Percentiles rank a stretch among this genome's conserved stretches.
These are phyloP conservation scores for Boletus sensibilis DNA, from an alignment of 768 basidiomycete species.

Conservation along the genomic window DNA sequence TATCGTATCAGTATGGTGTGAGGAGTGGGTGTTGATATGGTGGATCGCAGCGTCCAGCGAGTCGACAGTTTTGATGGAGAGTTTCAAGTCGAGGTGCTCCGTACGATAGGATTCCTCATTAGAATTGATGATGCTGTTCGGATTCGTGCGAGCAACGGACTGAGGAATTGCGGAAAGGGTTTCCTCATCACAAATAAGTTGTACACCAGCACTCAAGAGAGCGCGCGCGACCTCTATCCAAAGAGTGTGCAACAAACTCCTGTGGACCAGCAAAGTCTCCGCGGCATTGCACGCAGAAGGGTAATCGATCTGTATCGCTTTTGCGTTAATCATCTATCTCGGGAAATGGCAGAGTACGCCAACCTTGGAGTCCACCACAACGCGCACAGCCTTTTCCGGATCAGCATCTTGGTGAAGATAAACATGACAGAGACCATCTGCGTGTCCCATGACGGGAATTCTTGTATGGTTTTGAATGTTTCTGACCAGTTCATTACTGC, in stretches of 20 bases:
- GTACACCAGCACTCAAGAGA: constrained; percentile 66
- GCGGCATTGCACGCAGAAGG: constrained; percentile 94
- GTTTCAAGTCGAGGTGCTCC: constrained; percentile 83
- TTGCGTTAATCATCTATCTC: not conserved
- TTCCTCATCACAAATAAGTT: constrained; percentile 73
- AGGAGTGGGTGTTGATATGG: constrained; percentile 91
- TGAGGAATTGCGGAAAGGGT: constrained; percentile 58
- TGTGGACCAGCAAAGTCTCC: constrained; percentile 88
- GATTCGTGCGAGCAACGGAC: constrained; percentile 35
- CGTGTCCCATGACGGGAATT: constrained; percentile 99
- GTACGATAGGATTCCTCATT: constrained; percentile 69
- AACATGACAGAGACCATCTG: constrained; percentile 91
- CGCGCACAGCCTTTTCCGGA: constrained; percentile 71
- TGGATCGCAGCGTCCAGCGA: constrained; percentile 73
- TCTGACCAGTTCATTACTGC: constrained; percentile 86
- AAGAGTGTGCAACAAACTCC: constrained; percentile 61
- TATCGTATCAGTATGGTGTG: constrained; percentile 94
- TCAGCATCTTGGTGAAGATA: constrained; percentile 86
- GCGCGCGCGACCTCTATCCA: constrained; percentile 82
- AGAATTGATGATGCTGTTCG: constrained; percentile 52
- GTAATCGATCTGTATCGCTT: constrained; percentile 69
- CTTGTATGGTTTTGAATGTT: constrained; percentile 87
- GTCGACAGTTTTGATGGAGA: constrained; percentile 76
- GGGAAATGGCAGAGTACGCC: constrained; percentile 6
- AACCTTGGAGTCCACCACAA: constrained; percentile 92